Base-by-base conservation (phyloP, 2,329 filamentous ascomycete species). In the Chaetomium globosum region DNA sequence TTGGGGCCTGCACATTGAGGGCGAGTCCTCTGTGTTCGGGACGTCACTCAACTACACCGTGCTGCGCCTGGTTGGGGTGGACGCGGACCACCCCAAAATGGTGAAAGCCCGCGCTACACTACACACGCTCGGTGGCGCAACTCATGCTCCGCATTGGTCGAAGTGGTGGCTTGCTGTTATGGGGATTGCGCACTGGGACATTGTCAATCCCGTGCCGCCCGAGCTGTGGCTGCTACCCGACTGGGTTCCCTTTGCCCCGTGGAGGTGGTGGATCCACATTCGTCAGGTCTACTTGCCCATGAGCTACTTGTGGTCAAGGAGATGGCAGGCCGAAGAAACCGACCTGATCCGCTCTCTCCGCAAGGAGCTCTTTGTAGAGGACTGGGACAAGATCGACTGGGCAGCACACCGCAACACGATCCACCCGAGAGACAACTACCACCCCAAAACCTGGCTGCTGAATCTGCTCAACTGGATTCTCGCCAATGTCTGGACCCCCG, bases 251-350 rank as follows among this genome's bases (percentile, higher is more conserved):
- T 84, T 97, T 73, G 88, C 92, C 5, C 94, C 94, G 0, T 96
- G 93, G 92, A 83, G 92, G 70, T 97, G 94, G 93, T 97, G 93
- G 94, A 91, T 98, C 73, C 95, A 99, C 73, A 97, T 97, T 77
- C 92, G 95, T n/a, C 88, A 91, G 77, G 93, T 99, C n/a, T 97
- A 94, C 73, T 76, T 97, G 57, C 90, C 93, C 5, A 97, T 98
- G 92, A 88, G 90, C 0, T 97, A 90, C 74, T 77, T 98, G 51
- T 97, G 90, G 81, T 96, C 93, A 0, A 92, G 90, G 80, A 83
- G 83, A 68, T 97, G 92, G 87, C 84, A 83, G 31, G 90, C 89
- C 69, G 90, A 92, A 19, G 83, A 90, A 70, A 94, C 91, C 49
- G 85, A 89, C 4, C 76, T 96, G 2, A 91, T 90, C 59, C 85